Percentiles rank a stretch among this genome's conserved stretches.
phyloP scores from a whole-genome alignment of 495 filamentous ascomycete species.

The Aspergillus homomorphus region DNA sequence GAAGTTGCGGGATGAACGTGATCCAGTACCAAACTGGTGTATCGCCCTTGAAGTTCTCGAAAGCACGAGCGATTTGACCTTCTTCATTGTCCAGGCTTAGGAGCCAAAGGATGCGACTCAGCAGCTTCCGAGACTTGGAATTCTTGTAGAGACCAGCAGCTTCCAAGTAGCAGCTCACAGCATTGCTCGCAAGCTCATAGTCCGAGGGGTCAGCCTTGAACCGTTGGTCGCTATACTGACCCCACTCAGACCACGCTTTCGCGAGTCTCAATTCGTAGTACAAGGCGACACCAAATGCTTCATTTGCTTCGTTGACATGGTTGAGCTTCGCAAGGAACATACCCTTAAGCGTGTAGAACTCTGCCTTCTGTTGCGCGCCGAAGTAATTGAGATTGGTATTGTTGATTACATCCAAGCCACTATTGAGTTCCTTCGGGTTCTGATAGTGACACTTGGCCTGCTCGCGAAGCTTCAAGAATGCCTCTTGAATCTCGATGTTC shows the following conservation, averaged over 20 bases:
- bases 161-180: conserved; percentile 93
- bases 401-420: conserved; percentile 95
- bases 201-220: conserved; percentile 87
- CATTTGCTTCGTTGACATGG: conserved; percentile 84
- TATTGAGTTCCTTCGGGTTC: conserved; percentile 84
- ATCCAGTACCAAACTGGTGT: conserved; percentile 99
- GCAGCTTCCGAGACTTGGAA: conserved; percentile 88
- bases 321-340: conserved; percentile 97
- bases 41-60: conserved; percentile 93
- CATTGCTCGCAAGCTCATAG: conserved; percentile 77
- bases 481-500: conserved; percentile 99
- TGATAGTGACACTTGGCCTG: conserved; percentile 99
- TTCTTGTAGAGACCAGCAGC: conserved; percentile 95
- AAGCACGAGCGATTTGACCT: conserved; percentile 72
- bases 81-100: conserved; percentile 89
- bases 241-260: conserved; percentile 99
- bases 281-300: conserved; percentile 88
- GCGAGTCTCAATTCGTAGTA: conserved; percentile 92
- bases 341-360: conserved; percentile 98
- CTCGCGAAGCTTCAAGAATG: conserved; percentile 93
- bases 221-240: conserved; percentile 90
- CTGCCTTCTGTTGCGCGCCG: conserved; percentile 90
- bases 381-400: conserved; percentile 99
- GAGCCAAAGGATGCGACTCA: conserved; percentile 95
- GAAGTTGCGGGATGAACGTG: conserved; percentile 93